Evolutionary conservation across 140 eudicot genomes (phyloP).

Genomic region (Oenanthe javanica): DNA sequence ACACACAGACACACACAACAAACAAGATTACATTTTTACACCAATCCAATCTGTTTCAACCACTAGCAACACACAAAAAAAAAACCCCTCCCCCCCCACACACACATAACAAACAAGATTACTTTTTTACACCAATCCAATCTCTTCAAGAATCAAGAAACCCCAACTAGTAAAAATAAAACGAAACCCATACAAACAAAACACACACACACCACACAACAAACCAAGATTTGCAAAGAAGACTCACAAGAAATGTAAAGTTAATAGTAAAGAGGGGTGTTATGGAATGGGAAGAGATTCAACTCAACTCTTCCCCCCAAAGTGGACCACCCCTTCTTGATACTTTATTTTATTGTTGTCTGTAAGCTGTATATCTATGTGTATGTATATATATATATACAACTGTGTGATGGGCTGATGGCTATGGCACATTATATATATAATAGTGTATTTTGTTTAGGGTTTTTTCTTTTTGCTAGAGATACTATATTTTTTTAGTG

Average conservation of each 20-base stretch:
- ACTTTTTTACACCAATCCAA: conserved; percentile 19
- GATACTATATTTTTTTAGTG: too few species aligned
- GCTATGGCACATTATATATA: neutral
- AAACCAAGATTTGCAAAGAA: neutral
- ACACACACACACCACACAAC: neutral
- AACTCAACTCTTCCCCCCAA: conserved; percentile 23
- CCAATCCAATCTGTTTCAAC: conserved; percentile 13
- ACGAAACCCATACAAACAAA: neutral
- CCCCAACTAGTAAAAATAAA: neutral
- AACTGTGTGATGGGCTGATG: neutral
- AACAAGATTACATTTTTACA: neutral
- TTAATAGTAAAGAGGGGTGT: conserved; percentile 5
- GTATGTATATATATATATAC: neutral
- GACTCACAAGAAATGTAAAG: conserved; percentile 4
- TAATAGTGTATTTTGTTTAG: too few species aligned
- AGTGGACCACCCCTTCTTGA: conserved; percentile 36
- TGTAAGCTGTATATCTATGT: neutral
- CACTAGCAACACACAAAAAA: neutral
- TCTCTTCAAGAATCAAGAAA: neutral
- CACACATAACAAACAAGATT: neutral
- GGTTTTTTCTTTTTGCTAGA: too few species aligned
- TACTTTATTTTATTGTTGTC: neutral
- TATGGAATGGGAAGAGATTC: conserved; percentile 18
- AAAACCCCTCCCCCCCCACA: neutral
- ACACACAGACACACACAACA: neutral